Base-by-base conservation (phyloP, 352 stramenopile species). In the Pythium coloratum region DNA sequence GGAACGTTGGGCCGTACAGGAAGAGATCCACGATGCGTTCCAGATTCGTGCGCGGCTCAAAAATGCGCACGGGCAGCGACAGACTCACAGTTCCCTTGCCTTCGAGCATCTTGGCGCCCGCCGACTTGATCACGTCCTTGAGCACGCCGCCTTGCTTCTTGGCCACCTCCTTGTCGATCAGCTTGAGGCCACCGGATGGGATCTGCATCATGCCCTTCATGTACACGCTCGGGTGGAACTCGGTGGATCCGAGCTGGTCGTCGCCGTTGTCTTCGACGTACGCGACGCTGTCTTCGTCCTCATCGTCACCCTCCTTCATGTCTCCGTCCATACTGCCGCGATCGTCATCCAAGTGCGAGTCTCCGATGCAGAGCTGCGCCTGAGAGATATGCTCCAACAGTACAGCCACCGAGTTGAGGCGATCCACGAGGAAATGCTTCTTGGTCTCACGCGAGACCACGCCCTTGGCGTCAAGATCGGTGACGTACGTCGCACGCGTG, bases 121-220 rank as follows among this genome's bases (percentile, higher is more conserved):
- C 71, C 26, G 74, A 78, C 67, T 93, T 93, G 62, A 95, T 91
- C 49, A 95, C 84, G 51, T 95, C 87, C 73, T 93, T 93, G 18
- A 95, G 71, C 64, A 95, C 87, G 9, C 87, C 87, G 62, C 84
- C 75, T 57, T 95, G 87, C 69, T 95, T 95, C 70, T 93, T 95
- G 3, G 84, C 84, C 30, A 93, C 72, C 50, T 95, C 84, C 70
- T 95, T 95, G 66, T 95, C 87, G 54, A 90, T 85, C 1, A 95
- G 67, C 66, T 95, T 95, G 7, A 95, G 60, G 0, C 84, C 87
- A 59, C 87, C 87, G 5, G 80, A 88, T 3, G 84, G 82, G 26
- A 92, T 64, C 38, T 82, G 82, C 70, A 87, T 77, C 84, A 95
- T 92, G 28, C 82, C 81, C 44, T 83, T 84, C 77, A 95, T 90